phyloP scores from a whole-genome alignment of 371 early-diverging fungal species.

The Mortierella sp. region DNA sequence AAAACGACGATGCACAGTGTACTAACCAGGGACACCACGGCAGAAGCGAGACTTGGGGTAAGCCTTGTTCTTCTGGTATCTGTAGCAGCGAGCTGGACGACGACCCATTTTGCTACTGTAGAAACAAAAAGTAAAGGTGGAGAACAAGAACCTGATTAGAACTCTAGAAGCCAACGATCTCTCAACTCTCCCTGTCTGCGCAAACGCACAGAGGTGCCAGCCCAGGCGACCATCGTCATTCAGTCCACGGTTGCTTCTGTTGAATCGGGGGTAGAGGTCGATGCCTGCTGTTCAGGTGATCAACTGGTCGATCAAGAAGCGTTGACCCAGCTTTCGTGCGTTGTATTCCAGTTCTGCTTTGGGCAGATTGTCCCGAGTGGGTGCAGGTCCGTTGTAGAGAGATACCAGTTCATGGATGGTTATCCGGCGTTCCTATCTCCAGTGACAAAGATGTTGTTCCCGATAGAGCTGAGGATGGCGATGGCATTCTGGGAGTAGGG shows the following conservation, averaged over 20 bases:
- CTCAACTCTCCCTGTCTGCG: background rate
- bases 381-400: background rate
- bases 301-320: too few relatives aligned
- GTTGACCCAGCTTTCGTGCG: too few relatives aligned
- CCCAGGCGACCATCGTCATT: too few relatives aligned
- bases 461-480: background rate
- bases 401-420: background rate
- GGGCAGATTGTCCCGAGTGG: too few relatives aligned
- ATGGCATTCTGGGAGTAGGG: background rate
- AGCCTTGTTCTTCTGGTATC: conserved; percentile 99
- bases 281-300: too few relatives aligned
- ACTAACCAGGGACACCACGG: conserved; percentile 98
- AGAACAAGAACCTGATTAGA: background rate
- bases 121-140: background rate
- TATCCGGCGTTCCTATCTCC: background rate
- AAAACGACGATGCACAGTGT: background rate
- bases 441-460: background rate
- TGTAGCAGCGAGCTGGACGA: conserved; percentile 99
- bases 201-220: too few relatives aligned
- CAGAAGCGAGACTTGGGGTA: conserved; percentile 99
- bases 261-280: too few relatives aligned
- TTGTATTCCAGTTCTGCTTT: too few relatives aligned
- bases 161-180: background rate
- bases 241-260: too few relatives aligned
- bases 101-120: conserved; percentile 87